These are phyloP conservation scores for Periconia sp. DNA, from an alignment of 2,329 filamentous ascomycete species.

Conservation along the genomic window DNA sequence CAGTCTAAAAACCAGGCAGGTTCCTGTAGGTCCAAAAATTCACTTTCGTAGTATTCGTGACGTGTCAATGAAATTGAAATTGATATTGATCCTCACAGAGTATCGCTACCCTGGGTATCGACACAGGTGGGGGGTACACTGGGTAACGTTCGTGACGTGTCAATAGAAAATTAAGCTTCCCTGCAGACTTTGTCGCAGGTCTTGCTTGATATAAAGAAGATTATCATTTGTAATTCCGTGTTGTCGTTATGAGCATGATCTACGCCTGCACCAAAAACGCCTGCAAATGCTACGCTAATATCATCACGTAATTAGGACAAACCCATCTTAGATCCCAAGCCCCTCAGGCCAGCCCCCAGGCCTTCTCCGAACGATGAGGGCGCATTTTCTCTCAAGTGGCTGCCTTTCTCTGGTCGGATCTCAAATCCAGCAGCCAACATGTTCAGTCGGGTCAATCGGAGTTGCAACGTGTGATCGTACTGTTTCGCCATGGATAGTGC, in stretches of 20 bases:
- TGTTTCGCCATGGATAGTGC: constrained; percentile 68
- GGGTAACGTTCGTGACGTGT: no score
- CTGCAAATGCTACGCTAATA: constrained; percentile 8
- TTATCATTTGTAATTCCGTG: not conserved
- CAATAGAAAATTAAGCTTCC: no score
- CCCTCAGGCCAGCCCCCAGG: constrained; percentile 28
- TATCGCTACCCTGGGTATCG: no score
- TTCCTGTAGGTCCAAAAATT: no score
- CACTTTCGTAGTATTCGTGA: no score
- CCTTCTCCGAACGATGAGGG: constrained; percentile 18
- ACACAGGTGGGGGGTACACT: no score
- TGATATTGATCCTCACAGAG: no score
- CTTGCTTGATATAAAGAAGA: no score
- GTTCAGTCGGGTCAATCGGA: constrained; percentile 77
- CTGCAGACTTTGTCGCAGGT: no score
- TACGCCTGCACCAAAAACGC: constrained; percentile 3
- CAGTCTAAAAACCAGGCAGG: not conserved
- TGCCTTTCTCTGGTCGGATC: constrained; percentile 45
- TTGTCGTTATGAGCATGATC: not conserved
- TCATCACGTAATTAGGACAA: constrained; percentile 18
- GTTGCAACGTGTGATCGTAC: constrained; percentile 74
- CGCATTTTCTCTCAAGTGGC: constrained; percentile 17
- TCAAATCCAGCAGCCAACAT: constrained; percentile 76
- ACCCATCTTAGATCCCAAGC: constrained; percentile 33
- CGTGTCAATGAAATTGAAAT: no score